phyloP scores from a whole-genome alignment of 1,284 basidiomycete genomes.

The Hemileia vastatrix region DNA sequence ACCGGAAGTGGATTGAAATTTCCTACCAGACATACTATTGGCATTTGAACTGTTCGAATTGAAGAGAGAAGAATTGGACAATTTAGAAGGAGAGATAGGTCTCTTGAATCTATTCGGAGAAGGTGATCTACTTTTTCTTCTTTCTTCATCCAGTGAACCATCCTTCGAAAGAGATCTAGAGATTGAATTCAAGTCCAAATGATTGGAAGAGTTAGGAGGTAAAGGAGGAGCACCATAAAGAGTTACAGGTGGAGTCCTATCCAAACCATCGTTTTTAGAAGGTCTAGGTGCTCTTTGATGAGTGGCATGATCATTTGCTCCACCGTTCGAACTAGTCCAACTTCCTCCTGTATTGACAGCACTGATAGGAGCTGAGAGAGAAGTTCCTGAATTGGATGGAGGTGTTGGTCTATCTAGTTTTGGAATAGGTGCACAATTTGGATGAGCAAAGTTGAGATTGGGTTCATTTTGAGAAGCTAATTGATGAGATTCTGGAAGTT shows the following conservation, averaged over 20 bases:
- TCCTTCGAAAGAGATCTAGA: too few relatives aligned
- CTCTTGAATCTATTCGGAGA: neutral
- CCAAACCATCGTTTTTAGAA: neutral
- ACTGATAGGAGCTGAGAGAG: neutral
- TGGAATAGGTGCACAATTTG: slow-evolving; percentile 20
- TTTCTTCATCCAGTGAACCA: too few relatives aligned
- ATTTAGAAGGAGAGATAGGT: neutral
- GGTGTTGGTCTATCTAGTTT: neutral
- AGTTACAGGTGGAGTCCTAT: neutral
- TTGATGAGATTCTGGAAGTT: neutral
- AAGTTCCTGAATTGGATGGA: neutral
- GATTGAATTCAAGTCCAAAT: neutral
- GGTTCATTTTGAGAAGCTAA: too few relatives aligned
- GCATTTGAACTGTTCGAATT: neutral
- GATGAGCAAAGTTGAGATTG: slow-evolving; percentile 20
- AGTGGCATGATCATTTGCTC: slow-evolving; percentile 17
- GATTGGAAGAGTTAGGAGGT: neutral
- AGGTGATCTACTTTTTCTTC: too few relatives aligned
- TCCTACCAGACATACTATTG: neutral
- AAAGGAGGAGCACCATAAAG: neutral
- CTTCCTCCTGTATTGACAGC: neutral
- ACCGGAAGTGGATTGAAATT: slow-evolving; percentile 30
- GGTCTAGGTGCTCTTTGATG: slow-evolving; percentile 10
- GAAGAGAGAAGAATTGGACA: neutral
- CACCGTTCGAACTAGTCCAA: neutral